Percentiles rank a stretch among this genome's conserved stretches.
phyloP scores from a whole-genome alignment of 441 rosid species.

The Manihot esculenta region DNA sequence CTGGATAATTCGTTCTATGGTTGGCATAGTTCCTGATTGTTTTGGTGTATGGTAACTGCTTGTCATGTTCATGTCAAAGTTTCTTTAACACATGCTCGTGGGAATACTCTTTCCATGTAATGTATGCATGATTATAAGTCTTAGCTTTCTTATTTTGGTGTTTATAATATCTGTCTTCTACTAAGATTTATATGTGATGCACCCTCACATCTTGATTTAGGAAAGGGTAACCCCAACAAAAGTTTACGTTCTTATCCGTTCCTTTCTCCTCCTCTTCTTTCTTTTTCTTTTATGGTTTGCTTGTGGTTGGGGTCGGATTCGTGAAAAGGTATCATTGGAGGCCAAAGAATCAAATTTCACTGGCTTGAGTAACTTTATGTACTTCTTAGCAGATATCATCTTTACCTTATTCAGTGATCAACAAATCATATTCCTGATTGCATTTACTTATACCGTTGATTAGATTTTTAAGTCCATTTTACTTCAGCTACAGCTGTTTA shows the following conservation, averaged over 20 bases:
- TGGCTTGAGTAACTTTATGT: background rate
- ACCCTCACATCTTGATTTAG: constrained; percentile 4
- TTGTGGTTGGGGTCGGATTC: background rate
- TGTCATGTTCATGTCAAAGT: constrained; percentile 27
- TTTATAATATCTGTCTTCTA: background rate
- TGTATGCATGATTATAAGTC: background rate
- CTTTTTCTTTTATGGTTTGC: background rate
- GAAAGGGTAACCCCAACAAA: constrained; percentile 9
- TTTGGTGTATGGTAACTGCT: constrained; percentile 22
- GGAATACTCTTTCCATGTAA: constrained; percentile 2
- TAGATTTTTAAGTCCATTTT: constrained; percentile 1
- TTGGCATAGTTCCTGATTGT: constrained; percentile 19
- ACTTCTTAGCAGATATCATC: background rate
- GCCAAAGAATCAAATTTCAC: constrained; percentile 10
- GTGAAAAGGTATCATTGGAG: constrained; percentile 2
- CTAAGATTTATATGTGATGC: constrained; percentile 6
- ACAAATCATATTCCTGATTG: constrained; percentile 6
- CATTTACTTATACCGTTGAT: background rate
- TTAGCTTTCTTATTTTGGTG: background rate
- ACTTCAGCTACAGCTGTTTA: constrained; percentile 1
- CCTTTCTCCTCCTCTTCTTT: background rate
- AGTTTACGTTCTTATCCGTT: constrained; percentile 1
- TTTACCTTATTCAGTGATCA: background rate
- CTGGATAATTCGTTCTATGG: constrained; percentile 14
- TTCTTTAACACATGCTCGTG: constrained; percentile 27